Evolutionary conservation across 768 basidiomycete genomes (phyloP).

Genomic region (Phanerodontia chrysosporium): DNA sequence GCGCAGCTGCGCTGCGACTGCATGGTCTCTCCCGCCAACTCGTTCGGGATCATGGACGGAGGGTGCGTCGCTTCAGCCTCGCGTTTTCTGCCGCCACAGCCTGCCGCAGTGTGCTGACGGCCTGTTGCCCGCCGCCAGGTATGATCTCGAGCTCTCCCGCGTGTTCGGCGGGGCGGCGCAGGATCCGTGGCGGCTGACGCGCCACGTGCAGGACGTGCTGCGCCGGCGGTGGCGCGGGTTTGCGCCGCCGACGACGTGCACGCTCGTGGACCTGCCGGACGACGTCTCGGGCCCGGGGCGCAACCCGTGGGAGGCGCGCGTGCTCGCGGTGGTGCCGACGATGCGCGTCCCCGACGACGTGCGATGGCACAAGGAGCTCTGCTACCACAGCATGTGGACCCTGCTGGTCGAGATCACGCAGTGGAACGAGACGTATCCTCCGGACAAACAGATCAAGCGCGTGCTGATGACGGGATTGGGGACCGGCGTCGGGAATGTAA

Average conservation of each 20-base stretch:
- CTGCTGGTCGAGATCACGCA: slow-evolving; percentile 15
- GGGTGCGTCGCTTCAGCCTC: slow-evolving; percentile 7
- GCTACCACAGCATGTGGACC: slow-evolving; percentile 19
- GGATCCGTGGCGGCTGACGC: slow-evolving; percentile 15
- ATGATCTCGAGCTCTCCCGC: slow-evolving; percentile 16
- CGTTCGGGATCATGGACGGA: slow-evolving; percentile 21
- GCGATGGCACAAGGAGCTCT: slow-evolving; percentile 16
- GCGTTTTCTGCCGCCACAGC: background rate
- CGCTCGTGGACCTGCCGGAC: slow-evolving; percentile 14
- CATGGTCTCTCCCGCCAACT: slow-evolving; percentile 19
- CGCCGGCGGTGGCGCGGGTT: slow-evolving; percentile 11
- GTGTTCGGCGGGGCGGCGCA: slow-evolving; percentile 13
- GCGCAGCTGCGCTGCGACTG: slow-evolving; percentile 9
- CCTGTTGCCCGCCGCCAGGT: background rate
- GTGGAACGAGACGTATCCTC: slow-evolving; percentile 8
- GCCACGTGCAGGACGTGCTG: slow-evolving; percentile 14
- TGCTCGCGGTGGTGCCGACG: slow-evolving; percentile 18
- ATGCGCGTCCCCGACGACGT: slow-evolving; percentile 19
- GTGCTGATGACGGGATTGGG: slow-evolving; percentile 19
- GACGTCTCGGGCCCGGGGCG: slow-evolving; percentile 8
- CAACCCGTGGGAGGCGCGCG: slow-evolving; percentile 12
- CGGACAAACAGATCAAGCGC: slow-evolving; percentile 9
- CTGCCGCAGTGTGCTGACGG: no score
- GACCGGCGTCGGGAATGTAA: slow-evolving; percentile 9
- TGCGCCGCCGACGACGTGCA: slow-evolving; percentile 16